phyloP scores from a whole-genome alignment of 345 rosid species.

The Acer saccharum region DNA sequence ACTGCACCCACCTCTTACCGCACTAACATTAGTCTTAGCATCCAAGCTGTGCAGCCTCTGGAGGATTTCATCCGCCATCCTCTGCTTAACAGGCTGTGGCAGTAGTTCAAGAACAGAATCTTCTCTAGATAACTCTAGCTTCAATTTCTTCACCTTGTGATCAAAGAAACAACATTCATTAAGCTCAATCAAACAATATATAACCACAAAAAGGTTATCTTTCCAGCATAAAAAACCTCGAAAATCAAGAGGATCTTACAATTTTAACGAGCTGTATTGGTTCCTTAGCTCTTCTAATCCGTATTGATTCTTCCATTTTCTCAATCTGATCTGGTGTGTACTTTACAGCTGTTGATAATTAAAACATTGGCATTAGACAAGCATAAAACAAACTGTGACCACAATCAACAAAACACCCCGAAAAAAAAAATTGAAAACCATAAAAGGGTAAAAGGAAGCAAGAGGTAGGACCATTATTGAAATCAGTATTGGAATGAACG shows the following conservation, averaged over 20 bases:
- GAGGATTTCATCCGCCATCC: slow-evolving; percentile 71
- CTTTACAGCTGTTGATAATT: slow-evolving; percentile 49
- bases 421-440: neutral
- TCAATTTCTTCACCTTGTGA: slow-evolving; percentile 62
- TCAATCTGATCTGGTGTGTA: slow-evolving; percentile 83
- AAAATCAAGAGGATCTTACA: slow-evolving; percentile 40
- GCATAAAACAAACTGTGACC: neutral
- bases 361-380: neutral
- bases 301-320: slow-evolving; percentile 85
- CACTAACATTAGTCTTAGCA: slow-evolving; percentile 43
- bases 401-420: neutral
- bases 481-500: slow-evolving; percentile 52
- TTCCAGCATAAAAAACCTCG: neutral
- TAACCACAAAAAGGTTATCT: neutral
- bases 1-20: slow-evolving; percentile 60
- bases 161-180: slow-evolving; percentile 11
- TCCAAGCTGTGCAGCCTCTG: slow-evolving; percentile 51
- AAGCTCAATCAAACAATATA: slow-evolving; percentile 1
- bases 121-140: slow-evolving; percentile 39
- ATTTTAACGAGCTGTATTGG: slow-evolving; percentile 60
- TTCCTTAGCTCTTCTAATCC: slow-evolving; percentile 76
- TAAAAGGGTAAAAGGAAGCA: neutral
- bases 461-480: slow-evolving; percentile 12
- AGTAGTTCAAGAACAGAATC: slow-evolving; percentile 42
- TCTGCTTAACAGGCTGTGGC: slow-evolving; percentile 54